phyloP scores from a whole-genome alignment of 371 early-diverging fungal species.

The Globomyces sp. region DNA sequence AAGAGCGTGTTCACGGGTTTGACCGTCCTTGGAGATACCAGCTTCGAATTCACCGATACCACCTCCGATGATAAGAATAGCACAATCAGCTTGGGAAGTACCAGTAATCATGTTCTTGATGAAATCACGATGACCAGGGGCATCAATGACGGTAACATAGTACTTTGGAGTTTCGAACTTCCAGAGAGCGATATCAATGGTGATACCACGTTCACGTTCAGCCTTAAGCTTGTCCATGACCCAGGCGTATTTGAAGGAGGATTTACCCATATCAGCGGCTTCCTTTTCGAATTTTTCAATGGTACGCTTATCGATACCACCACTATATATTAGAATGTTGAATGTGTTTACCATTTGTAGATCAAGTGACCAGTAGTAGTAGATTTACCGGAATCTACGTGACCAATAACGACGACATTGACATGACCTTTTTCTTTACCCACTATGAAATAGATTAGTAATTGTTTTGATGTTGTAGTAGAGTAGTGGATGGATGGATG shows the following conservation, averaged over 20 bases:
- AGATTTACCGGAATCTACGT: constrained; percentile 99
- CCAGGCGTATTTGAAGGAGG: constrained; percentile 91
- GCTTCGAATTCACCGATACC: constrained; percentile 95
- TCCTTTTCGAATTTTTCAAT: constrained; percentile 99
- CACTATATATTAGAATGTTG: constrained; percentile 43
- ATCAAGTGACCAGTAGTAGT: constrained; percentile 97
- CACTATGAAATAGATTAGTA: constrained; percentile 48
- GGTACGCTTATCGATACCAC: constrained; percentile 97
- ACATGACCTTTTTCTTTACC: constrained; percentile 94
- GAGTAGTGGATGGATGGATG: too few relatives aligned
- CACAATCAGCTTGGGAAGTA: constrained; percentile 96
- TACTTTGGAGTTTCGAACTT: constrained; percentile 96
- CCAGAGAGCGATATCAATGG: constrained; percentile 96
- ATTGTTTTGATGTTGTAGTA: too few relatives aligned
- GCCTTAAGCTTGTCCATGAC: constrained; percentile 97
- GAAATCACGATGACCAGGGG: constrained; percentile 99
- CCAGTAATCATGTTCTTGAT: constrained; percentile 99
- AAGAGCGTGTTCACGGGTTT: constrained; percentile 99
- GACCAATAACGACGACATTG: constrained; percentile 99
- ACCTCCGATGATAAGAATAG: constrained; percentile 95
- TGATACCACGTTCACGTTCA: constrained; percentile 98
- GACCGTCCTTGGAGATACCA: constrained; percentile 99
- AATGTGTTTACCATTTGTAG: constrained; percentile 67
- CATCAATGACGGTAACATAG: constrained; percentile 94
- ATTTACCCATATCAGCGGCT: constrained; percentile 97